Conservation (phyloP, 495 filamentous ascomycete species). For the Penicillium maclennaniae region DNA sequence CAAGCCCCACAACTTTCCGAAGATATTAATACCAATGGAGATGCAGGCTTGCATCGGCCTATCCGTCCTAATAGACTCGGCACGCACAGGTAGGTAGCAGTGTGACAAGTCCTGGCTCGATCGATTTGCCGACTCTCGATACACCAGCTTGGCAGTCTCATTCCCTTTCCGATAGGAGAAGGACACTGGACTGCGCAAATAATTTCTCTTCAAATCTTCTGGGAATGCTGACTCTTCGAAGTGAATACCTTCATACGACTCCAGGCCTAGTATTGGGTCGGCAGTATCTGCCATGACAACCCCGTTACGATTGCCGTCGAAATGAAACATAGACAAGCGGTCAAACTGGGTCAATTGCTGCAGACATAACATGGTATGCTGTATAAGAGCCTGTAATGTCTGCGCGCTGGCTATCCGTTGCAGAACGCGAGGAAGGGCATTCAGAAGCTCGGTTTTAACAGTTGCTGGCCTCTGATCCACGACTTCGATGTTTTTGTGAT, state of each 20-base stretch:
- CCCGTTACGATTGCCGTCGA: slow-evolving; percentile 73
- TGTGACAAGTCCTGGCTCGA: slow-evolving; percentile 65
- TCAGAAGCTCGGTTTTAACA: slow-evolving; percentile 69
- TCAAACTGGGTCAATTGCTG: slow-evolving; percentile 81
- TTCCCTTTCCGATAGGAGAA: slow-evolving; percentile 17
- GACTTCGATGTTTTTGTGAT: neutral
- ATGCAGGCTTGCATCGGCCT: slow-evolving; percentile 71
- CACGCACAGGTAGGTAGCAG: slow-evolving; percentile 76
- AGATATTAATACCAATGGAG: slow-evolving; percentile 88
- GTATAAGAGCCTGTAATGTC: slow-evolving; percentile 48
- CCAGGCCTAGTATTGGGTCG: slow-evolving; percentile 63
- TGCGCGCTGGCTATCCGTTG: slow-evolving; percentile 69
- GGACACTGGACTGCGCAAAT: slow-evolving; percentile 50
- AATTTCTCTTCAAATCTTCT: slow-evolving; percentile 70
- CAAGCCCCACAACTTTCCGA: slow-evolving; percentile 80
- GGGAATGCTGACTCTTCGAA: slow-evolving; percentile 80
- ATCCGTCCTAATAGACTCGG: slow-evolving; percentile 57
- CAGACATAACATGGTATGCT: slow-evolving; percentile 31
- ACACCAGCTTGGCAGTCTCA: slow-evolving; percentile 62
- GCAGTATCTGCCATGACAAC: slow-evolving; percentile 78
- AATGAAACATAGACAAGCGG: slow-evolving; percentile 85
- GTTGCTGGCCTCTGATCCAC: slow-evolving; percentile 45
- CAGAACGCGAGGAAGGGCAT: slow-evolving; percentile 80
- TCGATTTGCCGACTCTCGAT: slow-evolving; percentile 66
- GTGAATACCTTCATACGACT: slow-evolving; percentile 75